Conservation (phyloP, 805 yeast species). For the Candida chauliodis region DNA sequence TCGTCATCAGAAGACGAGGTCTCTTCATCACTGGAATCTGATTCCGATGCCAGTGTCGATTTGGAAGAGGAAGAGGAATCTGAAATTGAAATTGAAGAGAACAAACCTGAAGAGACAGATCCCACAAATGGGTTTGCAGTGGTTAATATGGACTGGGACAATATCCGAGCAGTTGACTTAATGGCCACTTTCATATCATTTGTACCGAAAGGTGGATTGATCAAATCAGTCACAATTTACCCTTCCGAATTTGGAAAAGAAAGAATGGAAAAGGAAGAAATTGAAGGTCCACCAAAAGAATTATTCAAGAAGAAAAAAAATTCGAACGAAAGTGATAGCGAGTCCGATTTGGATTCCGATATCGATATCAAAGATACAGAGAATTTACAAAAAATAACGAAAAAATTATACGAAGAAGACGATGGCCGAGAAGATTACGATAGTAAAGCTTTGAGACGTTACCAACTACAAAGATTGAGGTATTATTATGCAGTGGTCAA, state of each 20-base stretch:
- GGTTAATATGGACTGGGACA: slow-evolving; percentile 97
- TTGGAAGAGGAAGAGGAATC: slow-evolving; percentile 47
- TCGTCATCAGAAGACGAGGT: slow-evolving; percentile 21
- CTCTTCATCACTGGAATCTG: slow-evolving; percentile 44
- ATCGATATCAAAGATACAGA: slow-evolving; percentile 45
- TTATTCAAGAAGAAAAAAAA: slow-evolving; percentile 54
- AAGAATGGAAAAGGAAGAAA: slow-evolving; percentile 83
- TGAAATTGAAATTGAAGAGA: slow-evolving; percentile 53
- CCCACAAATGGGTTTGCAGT: slow-evolving; percentile 82
- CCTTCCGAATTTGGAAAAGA: slow-evolving; percentile 94
- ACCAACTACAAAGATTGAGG: slow-evolving; percentile 88
- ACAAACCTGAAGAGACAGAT: slow-evolving; percentile 79
- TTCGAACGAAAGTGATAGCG: slow-evolving; percentile 21
- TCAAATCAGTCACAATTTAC: slow-evolving; percentile 65
- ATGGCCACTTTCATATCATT: slow-evolving; percentile 87
- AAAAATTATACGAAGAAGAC: slow-evolving; percentile 72
- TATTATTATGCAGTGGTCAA: slow-evolving; percentile 89
- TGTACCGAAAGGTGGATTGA: slow-evolving; percentile 70
- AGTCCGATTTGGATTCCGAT: slow-evolving; percentile 32
- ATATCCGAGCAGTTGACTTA: slow-evolving; percentile 79
- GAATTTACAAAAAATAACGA: slow-evolving; percentile 58
- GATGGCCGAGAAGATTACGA: slow-evolving; percentile 83
- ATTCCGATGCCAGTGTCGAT: slow-evolving; percentile 39
- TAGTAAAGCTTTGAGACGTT: slow-evolving; percentile 76
- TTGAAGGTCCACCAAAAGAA: slow-evolving; percentile 90